phyloP scores from a whole-genome alignment of 306 rosid species.

The Pyrus bretschneideri region DNA sequence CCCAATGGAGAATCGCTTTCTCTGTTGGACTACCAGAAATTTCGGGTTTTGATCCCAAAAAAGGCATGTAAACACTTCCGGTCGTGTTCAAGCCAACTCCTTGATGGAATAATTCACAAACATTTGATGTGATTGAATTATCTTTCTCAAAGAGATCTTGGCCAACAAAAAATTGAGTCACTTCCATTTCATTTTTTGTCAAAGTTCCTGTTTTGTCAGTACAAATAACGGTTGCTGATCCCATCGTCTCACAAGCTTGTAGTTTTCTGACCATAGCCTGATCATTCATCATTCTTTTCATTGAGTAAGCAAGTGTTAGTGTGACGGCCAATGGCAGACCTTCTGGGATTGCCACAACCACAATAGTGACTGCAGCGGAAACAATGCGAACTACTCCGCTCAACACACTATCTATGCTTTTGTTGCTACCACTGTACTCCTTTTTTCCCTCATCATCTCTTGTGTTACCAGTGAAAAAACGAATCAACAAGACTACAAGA shows the following conservation, averaged over 20 bases:
- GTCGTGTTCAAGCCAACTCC: slow-evolving; percentile 74
- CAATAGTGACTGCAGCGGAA: slow-evolving; percentile 71
- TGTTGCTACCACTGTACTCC: slow-evolving; percentile 41
- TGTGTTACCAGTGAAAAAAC: slow-evolving; percentile 73
- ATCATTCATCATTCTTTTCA: slow-evolving; percentile 93
- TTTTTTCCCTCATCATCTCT: slow-evolving; percentile 30
- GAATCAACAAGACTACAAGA: slow-evolving; percentile 58
- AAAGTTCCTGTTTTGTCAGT: slow-evolving; percentile 84
- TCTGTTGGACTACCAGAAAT: slow-evolving; percentile 83
- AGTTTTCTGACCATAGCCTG: slow-evolving; percentile 92
- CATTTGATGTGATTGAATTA: slow-evolving; percentile 21
- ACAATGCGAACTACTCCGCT: slow-evolving; percentile 54
- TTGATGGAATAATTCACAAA: slow-evolving; percentile 49
- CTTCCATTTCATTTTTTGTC: slow-evolving; percentile 74
- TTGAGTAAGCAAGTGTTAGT: slow-evolving; percentile 79
- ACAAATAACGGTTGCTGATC: slow-evolving; percentile 85
- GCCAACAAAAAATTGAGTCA: slow-evolving; percentile 66
- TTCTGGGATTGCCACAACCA: slow-evolving; percentile 93
- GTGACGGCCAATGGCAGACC: slow-evolving; percentile 88
- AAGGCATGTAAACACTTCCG: slow-evolving; percentile 50
- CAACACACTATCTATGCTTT: slow-evolving; percentile 27
- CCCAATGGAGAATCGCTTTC: slow-evolving; percentile 79
- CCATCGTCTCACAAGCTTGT: slow-evolving; percentile 92
- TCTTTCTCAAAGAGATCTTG: slow-evolving; percentile 34
- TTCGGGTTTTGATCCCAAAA: slow-evolving; percentile 46